Base-by-base conservation (phyloP, 116 monocot genomes). In the Posidonia oceanica region DNA sequence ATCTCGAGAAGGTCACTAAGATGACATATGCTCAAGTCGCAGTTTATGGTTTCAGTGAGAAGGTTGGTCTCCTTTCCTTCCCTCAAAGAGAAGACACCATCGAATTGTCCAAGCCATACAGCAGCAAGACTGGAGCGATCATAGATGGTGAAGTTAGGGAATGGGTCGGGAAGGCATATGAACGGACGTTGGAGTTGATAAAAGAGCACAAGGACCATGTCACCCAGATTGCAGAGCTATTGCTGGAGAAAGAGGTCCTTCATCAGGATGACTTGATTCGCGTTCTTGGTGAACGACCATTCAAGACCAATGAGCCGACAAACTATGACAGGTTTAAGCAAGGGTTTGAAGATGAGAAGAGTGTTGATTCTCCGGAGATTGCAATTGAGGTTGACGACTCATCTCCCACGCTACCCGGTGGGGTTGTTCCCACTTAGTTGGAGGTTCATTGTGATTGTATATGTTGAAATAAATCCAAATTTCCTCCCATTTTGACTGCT, bases 1-100 rank as follows among this genome's bases (percentile, higher is more conserved):
- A 98, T 71, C 20, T 98, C 63, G 98, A 98, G 73, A 98, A 98
- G 60, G 98, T 93, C 41, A 98, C 98, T 11, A 92, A 87, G 71
- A 93, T 98, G 98, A 93, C 98, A 0, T 98, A 98, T 52, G 98
- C 98, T 4, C 98, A 93, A 59, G 93, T 98, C 22, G 98, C 98
- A 18, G 81, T 98, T 3, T 98, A 98, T 68, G 98, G 98, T 12
- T 98, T 98, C 76, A 98, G 97, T 20, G 90, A 87, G 14, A 98
- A 93, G 71, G 90, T 98, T 3, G 98, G 98, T 14, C 98, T 98
- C 44, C 90, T 98, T 8, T 98, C 98, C 0, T 98, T 98, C 61
- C 98, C 98, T 14, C 90, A 76, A 52, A 77, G 82, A 42, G 93
- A 93, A 7, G 93, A 93, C 63, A 51, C 71, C 7, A 72, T 88